A percentile compares a stretch with the other conserved stretches of the same genome.
phyloP scores from a whole-genome alignment of 1,284 basidiomycete genomes.

The Exobasidium cylindrosporum region DNA sequence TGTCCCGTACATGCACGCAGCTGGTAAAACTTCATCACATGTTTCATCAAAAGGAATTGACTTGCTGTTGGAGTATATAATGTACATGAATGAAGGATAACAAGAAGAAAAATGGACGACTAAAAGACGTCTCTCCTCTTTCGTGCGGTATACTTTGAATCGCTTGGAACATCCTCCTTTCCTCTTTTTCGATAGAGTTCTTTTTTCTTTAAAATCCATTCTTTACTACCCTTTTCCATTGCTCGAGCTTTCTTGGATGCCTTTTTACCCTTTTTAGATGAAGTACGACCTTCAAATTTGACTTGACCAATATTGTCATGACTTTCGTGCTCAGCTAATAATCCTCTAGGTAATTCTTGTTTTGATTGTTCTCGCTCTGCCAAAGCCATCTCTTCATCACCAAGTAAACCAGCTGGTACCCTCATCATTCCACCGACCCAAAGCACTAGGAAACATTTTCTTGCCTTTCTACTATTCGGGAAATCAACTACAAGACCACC shows the following conservation, averaged over 20 bases:
- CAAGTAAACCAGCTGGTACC: slow-evolving; percentile 10
- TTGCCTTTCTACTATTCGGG: slow-evolving; percentile 55
- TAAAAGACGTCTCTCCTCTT: slow-evolving; percentile 14
- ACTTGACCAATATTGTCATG: slow-evolving; percentile 60
- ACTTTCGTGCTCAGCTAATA: slow-evolving; percentile 37
- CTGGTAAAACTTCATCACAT: too few relatives aligned
- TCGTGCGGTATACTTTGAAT: slow-evolving; percentile 47
- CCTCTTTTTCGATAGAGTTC: slow-evolving; percentile 61
- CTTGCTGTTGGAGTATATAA: too few relatives aligned
- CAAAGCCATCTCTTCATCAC: slow-evolving; percentile 10
- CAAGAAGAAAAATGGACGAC: background rate
- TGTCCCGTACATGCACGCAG: slow-evolving; percentile 80
- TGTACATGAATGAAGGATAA: background rate
- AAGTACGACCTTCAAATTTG: slow-evolving; percentile 32
- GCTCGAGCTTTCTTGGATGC: slow-evolving; percentile 52
- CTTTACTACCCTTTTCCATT: slow-evolving; percentile 62
- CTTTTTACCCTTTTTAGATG: slow-evolving; percentile 62
- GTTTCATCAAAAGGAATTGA: too few relatives aligned
- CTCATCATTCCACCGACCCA: slow-evolving; percentile 56
- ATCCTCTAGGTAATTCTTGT: slow-evolving; percentile 39
- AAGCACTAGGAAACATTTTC: slow-evolving; percentile 55
- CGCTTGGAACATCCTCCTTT: slow-evolving; percentile 57
- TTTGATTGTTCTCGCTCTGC: slow-evolving; percentile 50
- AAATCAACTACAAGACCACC: slow-evolving; percentile 90
- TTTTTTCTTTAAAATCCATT: slow-evolving; percentile 64